phyloP scores from a whole-genome alignment of 1,284 basidiomycete species.

The Irpex rosettiformis region DNA sequence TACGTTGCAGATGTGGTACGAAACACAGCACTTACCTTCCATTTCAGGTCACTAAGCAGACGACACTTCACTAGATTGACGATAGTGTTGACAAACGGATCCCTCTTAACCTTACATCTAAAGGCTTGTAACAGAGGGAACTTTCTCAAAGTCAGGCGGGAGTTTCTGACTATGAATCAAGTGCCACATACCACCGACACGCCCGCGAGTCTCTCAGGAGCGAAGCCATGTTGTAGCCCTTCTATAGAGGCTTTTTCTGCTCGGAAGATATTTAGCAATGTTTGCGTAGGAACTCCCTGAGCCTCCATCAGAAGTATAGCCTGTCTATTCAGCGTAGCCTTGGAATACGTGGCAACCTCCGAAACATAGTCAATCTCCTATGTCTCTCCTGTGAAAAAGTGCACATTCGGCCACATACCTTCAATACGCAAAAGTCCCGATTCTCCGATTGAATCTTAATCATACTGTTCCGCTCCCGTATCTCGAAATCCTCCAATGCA shows the following conservation, averaged over 20 bases:
- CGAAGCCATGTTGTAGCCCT: conserved; percentile 6
- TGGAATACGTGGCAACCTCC: conserved; percentile 10
- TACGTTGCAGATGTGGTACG: too few species aligned
- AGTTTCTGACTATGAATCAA: not conserved
- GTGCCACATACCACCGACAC: conserved; percentile 7
- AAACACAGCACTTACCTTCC: conserved; percentile 4
- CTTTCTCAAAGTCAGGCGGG: conserved; percentile 3
- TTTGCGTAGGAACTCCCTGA: conserved; percentile 1
- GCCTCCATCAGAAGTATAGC: conserved; percentile 13
- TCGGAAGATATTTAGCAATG: conserved; percentile 6
- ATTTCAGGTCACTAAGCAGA: conserved; percentile 11
- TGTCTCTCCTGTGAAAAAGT: not conserved
- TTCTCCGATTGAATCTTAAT: conserved; percentile 1
- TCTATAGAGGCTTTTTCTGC: conserved; percentile 12
- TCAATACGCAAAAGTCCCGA: not conserved
- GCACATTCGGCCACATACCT: not conserved
- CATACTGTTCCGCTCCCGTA: conserved; percentile 6
- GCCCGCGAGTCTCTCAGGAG: conserved; percentile 7
- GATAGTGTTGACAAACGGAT: conserved; percentile 7
- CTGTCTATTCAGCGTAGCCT: conserved; percentile 14
- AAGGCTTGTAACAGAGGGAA: conserved; percentile 9
- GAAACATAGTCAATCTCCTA: not conserved
- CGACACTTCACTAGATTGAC: conserved; percentile 6
- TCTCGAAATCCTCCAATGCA: not conserved
- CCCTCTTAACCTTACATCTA: not conserved